A percentile compares a stretch with the other conserved stretches of the same genome.
Conservation (phyloP, 2,329 filamentous ascomycete genomes). For the Daldinia sp. region DNA sequence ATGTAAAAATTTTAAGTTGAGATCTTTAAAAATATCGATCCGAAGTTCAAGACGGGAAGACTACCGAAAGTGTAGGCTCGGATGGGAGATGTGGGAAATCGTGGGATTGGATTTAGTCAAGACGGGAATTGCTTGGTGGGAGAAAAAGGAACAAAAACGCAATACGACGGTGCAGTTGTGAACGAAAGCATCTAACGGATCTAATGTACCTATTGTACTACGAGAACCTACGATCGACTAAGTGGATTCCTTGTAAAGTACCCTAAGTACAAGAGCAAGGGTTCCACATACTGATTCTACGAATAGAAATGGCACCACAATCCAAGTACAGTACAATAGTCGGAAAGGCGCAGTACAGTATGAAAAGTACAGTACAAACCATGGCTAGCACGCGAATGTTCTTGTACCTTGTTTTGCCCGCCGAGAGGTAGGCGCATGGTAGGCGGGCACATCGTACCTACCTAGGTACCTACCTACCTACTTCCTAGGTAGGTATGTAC, state of each 20-base stretch:
- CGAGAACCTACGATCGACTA: conserved; percentile 11
- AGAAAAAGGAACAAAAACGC: conserved; percentile 28
- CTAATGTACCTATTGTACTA: conserved; percentile 12
- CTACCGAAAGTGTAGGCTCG: conserved; percentile 11
- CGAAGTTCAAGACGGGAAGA: conserved; percentile 1
- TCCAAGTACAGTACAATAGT: conserved; percentile 25
- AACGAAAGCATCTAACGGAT: conserved; percentile 31
- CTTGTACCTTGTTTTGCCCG: too few relatives aligned
- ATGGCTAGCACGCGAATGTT: not conserved
- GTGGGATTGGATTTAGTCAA: conserved; percentile 32
- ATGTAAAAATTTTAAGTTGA: not conserved
- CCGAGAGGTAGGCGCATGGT: too few relatives aligned
- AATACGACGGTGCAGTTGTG: conserved; percentile 23
- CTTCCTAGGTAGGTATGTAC: too few relatives aligned
- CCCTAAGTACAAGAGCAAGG: conserved; percentile 17
- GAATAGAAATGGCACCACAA: conserved; percentile 15
- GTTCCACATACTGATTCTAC: conserved; percentile 10
- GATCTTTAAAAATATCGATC: conserved; percentile 14
- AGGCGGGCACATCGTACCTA: not conserved
- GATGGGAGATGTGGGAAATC: conserved; percentile 20
- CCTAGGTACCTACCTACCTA: too few relatives aligned
- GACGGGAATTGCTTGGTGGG: conserved; percentile 34
- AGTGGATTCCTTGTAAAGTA: conserved; percentile 21
- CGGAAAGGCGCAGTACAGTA: conserved; percentile 5
- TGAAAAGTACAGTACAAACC: not conserved